These are phyloP conservation scores for Boletus tylopilopsis DNA, from an alignment of 768 basidiomycete species.

Conservation along the genomic window DNA sequence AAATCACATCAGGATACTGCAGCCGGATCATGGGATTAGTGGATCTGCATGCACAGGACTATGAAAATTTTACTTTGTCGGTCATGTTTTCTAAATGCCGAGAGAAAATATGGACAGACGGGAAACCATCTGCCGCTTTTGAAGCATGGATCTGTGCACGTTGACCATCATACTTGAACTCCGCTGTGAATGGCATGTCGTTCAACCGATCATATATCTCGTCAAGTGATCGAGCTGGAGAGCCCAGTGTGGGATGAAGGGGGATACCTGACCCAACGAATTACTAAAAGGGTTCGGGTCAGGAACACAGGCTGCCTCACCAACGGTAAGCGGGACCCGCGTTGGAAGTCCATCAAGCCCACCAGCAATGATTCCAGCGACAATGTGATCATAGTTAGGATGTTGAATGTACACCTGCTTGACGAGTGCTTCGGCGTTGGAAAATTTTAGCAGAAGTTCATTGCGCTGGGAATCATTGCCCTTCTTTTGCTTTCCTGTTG, in stretches of 20 bases:
- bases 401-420: conserved; percentile 74
- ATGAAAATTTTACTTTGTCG: conserved; percentile 52
- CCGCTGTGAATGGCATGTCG: conserved; percentile 69
- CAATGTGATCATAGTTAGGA: conserved; percentile 72
- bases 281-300: conserved; percentile 10
- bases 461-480: conserved; percentile 29
- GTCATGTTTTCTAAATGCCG: conserved; percentile 94
- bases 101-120: conserved; percentile 68
- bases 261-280: conserved; percentile 58
- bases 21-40: conserved; percentile 13
- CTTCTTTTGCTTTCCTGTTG: conserved; percentile 29
- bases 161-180: conserved; percentile 91
- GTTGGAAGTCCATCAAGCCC: conserved; percentile 60
- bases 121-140: conserved; percentile 22
- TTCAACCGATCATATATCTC: conserved; percentile 77
- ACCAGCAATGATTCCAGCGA: conserved; percentile 52
- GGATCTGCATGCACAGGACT: background rate
- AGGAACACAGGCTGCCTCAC: conserved; percentile 38
- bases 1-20: conserved; percentile 81
- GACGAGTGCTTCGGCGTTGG: conserved; percentile 58
- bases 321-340: conserved; percentile 64
- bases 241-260: conserved; percentile 81
- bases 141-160: conserved; percentile 75
- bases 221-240: conserved; percentile 77
- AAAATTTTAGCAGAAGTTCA: conserved; percentile 41